A percentile compares a stretch with the other conserved stretches of the same genome.
These are phyloP conservation scores for Cryptosporidium baileyi DNA, from an alignment of 169 alveolate genomes.

Conservation along the genomic window DNA sequence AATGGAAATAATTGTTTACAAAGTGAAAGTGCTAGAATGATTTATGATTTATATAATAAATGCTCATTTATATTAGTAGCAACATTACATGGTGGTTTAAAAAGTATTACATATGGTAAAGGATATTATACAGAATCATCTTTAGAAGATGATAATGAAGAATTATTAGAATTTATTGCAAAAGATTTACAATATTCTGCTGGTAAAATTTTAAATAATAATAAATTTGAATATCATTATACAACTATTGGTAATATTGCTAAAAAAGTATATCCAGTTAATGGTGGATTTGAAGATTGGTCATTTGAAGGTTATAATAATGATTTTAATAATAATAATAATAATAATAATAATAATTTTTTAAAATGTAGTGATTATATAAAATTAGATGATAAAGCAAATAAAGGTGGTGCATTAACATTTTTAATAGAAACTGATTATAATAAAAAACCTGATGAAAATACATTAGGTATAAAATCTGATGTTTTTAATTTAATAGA, in stretches of 20 bases:
- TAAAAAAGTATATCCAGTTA: constrained; percentile 36
- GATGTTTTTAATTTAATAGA: constrained; percentile 12
- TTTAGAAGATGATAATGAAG: neutral
- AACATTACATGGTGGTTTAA: constrained; percentile 46
- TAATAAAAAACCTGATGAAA: neutral
- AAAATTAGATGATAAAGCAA: neutral
- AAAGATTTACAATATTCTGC: constrained; percentile 43
- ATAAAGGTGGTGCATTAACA: constrained; percentile 39
- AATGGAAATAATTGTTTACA: constrained; percentile 27
- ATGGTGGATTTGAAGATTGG: constrained; percentile 68
- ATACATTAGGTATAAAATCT: neutral
- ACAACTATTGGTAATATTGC: constrained; percentile 4
- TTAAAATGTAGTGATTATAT: constrained; percentile 13
- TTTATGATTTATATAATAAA: constrained; percentile 18
- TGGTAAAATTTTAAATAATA: neutral
- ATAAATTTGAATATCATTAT: neutral
- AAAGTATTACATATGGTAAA: constrained; percentile 45
- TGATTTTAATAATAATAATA: neutral
- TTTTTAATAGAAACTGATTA: constrained; percentile 47
- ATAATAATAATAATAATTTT: neutral
- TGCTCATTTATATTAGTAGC: constrained; percentile 37
- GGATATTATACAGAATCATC: neutral
- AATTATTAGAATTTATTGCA: constrained; percentile 8
- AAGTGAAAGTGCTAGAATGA: constrained; percentile 38
- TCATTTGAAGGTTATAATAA: constrained; percentile 16